Evolutionary conservation across 2,329 filamentous ascomycete genomes (phyloP).

Genomic region (Ascochyta viciae-villosae): DNA sequence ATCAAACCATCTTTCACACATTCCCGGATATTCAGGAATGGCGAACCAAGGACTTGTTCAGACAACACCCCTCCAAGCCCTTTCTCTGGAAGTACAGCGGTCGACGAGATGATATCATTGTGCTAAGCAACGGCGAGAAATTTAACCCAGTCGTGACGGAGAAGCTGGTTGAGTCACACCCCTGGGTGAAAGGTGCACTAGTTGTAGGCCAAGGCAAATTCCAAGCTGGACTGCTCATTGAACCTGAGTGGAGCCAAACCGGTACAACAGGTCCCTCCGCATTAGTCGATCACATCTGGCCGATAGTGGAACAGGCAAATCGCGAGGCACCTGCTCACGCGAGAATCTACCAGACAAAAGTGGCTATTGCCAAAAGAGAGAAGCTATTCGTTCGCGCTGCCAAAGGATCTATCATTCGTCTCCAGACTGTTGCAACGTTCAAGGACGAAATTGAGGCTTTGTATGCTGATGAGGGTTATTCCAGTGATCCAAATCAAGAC

Average conservation of each 20-base stretch:
- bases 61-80: constrained; percentile 24
- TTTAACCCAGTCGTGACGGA: constrained; percentile 33
- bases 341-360: constrained; percentile 23
- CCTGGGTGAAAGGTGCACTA: constrained; percentile 22
- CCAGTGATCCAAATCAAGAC: neutral
- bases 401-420: constrained; percentile 36
- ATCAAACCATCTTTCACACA: constrained; percentile 10
- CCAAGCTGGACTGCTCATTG: constrained; percentile 31
- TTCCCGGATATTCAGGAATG: constrained; percentile 12
- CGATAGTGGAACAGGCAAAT: constrained; percentile 30
- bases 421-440: constrained; percentile 29
- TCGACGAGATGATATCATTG: constrained; percentile 44
- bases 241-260: constrained; percentile 17
- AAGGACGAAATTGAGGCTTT: constrained; percentile 32
- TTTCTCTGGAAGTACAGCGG: constrained; percentile 35
- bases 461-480: constrained; percentile 19
- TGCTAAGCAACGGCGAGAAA: constrained; percentile 43
- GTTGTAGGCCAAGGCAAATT: constrained; percentile 30
- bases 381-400: constrained; percentile 27
- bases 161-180: constrained; percentile 19
- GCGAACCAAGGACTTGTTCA: constrained; percentile 26
- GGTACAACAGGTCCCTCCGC: neutral
- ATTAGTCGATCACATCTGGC: constrained; percentile 34
- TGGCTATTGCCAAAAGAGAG: constrained; percentile 19
- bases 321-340: constrained; percentile 30